Base-by-base conservation (phyloP, 257 asterid species). In the Forsythia suspensa region DNA sequence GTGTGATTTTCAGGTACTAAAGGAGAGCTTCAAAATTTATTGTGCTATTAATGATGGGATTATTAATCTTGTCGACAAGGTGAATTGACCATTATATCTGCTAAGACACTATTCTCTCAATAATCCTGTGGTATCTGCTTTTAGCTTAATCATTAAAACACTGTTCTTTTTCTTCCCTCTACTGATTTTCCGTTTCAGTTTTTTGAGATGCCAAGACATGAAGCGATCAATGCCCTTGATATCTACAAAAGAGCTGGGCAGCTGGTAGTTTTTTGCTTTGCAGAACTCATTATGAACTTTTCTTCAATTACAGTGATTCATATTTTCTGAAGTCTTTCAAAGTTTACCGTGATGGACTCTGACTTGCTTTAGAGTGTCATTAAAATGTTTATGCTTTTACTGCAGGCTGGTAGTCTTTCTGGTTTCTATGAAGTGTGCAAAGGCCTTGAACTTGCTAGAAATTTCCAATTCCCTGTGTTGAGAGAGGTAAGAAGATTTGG, bases 121-220 rank as follows among this genome's bases (percentile, higher is more conserved):
- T 15, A 11, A 51, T 51, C 3, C 55, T 61, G 36, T 66, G 46
- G n/a, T 21, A 6, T 51, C 76, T 76, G 37, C 70, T 55, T 21
- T 76, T 78, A 55, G 34, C 83, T 74, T 59, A 83, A 70, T 59
- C 16, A 21, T 20, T 55, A 55, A n/a, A 10, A 6, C 38, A 21
- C 21, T 69, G 37, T 80, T 20, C n/a, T 21, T 66, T 24, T 20
- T 61, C 55, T 42, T 0, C 73, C 77, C 43, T 76, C 79, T 79
- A 21, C 80, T 82, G 59, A 55, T 77, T 80, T 74, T 76, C 73
- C 46, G 13, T 82, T 88, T 84, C 94, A 94, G 99, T 96, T 96
- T 88, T 96, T 96, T 85, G 99, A 96, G 94, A 96, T 96, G 99
- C 96, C 97, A 68, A 91, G 96, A 84, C 99, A 96, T 81, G 99